Evolutionary conservation across 2,329 filamentous ascomycete genomes (phyloP), one percentile per base, ranked within the genome.

Genomic region (Westerdykella sp.): DNA sequence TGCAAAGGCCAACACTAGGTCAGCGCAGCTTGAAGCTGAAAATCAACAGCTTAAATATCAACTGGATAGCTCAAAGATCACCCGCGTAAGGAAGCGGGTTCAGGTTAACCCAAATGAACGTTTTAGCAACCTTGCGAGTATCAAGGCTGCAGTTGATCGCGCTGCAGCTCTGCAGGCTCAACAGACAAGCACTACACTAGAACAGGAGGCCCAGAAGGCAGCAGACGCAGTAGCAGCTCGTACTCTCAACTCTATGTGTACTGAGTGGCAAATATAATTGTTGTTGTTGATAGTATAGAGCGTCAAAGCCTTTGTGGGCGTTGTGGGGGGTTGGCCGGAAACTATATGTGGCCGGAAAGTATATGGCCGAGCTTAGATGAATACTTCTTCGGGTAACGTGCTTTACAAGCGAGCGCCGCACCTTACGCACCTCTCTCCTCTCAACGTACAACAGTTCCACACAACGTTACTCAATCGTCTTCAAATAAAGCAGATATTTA

Each of bases 71-170:
- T 9, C 13, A 36, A 45, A 13, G 31, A 22, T 28, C 41, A 31
- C 16, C 2, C 16, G 21, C 2, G 9, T 31, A 39, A 34, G 41
- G 36, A 49, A 44, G 39, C 40, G 39, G 9, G 41, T 52, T 45
- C 39, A 43, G 30, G 15, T 46, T 18, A 34, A 52, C 21, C 47
- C 39, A 43, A 52, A 52, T 48, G 13, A 48, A 31, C 39, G 47
- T 4, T 49, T 52, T 48, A 25, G 40, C 28, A 49, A 41, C 22
- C 14, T 45, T 18, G 38, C 43, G 30, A 39, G 7, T 30, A 43
- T 44, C 12, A 39, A 30, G 34, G 43, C 37, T 37, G 47, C 43
- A 10, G 37, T 48, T 32, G 6, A 42, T 12, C 10, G 25, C 6
- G 22, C 34, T 28, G 41, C 31, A 31, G 36, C 31, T 39, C n/a